Percentiles rank a stretch among this genome's conserved stretches.
Evolutionary conservation across 2,329 filamentous ascomycete genomes (phyloP).

Genomic region (Phaeosphaeria sp.): DNA sequence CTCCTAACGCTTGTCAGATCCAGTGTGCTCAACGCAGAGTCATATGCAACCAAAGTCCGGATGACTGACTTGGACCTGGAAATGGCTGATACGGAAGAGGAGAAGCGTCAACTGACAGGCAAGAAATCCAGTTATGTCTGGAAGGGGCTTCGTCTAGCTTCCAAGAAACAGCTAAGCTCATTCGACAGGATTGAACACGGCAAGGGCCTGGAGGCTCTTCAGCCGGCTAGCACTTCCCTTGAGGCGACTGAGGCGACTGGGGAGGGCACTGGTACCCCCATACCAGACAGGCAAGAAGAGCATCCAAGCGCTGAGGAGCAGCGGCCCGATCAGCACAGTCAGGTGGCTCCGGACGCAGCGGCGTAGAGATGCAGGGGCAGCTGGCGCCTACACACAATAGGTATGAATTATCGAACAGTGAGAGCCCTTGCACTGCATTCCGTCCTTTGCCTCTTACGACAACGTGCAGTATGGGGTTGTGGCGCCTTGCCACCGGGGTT

Average conservation of each 20-base stretch:
- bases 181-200: conserved; percentile 86
- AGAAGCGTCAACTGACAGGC: conserved; percentile 66
- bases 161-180: conserved; percentile 72
- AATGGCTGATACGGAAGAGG: conserved; percentile 72
- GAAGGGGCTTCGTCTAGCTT: conserved; percentile 83
- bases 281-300: conserved; percentile 46
- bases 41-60: conserved; percentile 76
- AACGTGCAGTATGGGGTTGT: conserved; percentile 43
- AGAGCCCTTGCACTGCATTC: conserved; percentile 25
- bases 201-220: conserved; percentile 67
- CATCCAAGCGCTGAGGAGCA: conserved; percentile 49
- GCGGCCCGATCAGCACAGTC: conserved; percentile 47
- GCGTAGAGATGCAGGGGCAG: conserved; percentile 36
- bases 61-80: conserved; percentile 86
- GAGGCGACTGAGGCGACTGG: conserved; percentile 45
- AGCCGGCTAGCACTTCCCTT: conserved; percentile 43
- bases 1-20: conserved; percentile 60
- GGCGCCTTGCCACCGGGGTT: conserved; percentile 32
- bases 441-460: conserved; percentile 35
- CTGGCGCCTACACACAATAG: conserved; percentile 36
- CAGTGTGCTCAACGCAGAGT: conserved; percentile 71
- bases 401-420: conserved; percentile 33
- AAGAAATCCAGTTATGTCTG: conserved; percentile 88
- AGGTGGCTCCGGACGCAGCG: conserved; percentile 43
- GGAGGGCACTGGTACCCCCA: conserved; percentile 41